phyloP scores from a whole-genome alignment of 179 eudicot species.

The Spinacia oleracea region DNA sequence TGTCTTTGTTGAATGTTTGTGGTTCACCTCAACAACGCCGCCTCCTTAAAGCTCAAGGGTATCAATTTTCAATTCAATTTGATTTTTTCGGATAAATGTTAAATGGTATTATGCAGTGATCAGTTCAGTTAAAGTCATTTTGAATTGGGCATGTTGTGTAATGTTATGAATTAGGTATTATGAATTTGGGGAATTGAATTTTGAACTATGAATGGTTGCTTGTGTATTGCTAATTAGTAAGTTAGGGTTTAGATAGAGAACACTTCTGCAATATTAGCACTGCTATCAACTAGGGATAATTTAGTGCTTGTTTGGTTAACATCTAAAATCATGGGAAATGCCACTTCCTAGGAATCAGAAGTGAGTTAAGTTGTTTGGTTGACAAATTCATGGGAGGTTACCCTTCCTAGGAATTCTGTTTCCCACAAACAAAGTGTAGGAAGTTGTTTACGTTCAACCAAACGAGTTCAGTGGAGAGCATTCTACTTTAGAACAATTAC shows the following conservation, averaged over 20 bases:
- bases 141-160: not conserved
- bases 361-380: too few species aligned
- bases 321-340: too few species aligned
- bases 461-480: not conserved
- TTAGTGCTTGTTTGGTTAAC: too few species aligned
- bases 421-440: too few species aligned
- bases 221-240: not conserved
- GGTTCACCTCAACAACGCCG: constrained; percentile 61
- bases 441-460: too few species aligned
- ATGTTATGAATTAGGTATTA: not conserved
- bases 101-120: not conserved
- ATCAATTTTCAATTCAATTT: not conserved
- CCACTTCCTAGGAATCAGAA: too few species aligned
- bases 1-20: constrained; percentile 70
- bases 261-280: not conserved
- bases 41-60: constrained; percentile 82
- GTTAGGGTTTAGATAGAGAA: not conserved
- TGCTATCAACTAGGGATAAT: not conserved
- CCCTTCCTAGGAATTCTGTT: too few species aligned
- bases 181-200: not conserved
- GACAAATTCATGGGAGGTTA: too few species aligned
- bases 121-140: not conserved
- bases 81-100: not conserved
- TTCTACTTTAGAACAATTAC: not conserved
- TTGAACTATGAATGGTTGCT: not conserved